Evolutionary conservation across 257 asterid genomes (phyloP).

Genomic region (Linaria vulgaris): DNA sequence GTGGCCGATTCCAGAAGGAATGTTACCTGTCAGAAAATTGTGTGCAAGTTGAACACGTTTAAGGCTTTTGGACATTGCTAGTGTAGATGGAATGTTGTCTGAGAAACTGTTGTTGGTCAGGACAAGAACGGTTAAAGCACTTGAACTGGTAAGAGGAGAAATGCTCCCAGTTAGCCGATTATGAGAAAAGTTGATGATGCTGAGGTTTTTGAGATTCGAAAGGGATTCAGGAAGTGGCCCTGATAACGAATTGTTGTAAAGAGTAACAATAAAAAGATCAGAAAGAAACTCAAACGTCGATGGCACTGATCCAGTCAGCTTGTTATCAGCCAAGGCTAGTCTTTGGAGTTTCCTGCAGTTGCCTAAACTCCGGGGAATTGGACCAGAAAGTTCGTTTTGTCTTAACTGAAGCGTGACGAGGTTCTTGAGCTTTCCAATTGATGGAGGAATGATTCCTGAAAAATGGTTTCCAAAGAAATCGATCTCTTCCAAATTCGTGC

Average conservation of each 20-base stretch:
- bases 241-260: conserved; percentile 82
- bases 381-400: conserved; percentile 70
- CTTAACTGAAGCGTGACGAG: conserved; percentile 60
- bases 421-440: conserved; percentile 72
- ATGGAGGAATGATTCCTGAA: conserved; percentile 67
- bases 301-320: conserved; percentile 72
- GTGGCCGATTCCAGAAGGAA: conserved; percentile 60
- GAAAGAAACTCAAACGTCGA: conserved; percentile 64
- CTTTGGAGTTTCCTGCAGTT: conserved; percentile 74
- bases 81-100: conserved; percentile 51
- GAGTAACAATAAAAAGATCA: conserved; percentile 53
- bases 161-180: conserved; percentile 65
- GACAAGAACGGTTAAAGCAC: conserved; percentile 57
- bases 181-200: conserved; percentile 65
- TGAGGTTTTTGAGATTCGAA: conserved; percentile 66
- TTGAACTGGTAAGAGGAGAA: conserved; percentile 51
- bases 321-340: conserved; percentile 76
- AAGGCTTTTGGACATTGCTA: conserved; percentile 55
- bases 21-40: conserved; percentile 55
- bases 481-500: conserved; percentile 52
- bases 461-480: conserved; percentile 82
- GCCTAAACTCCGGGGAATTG: conserved; percentile 77
- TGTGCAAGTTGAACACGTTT: conserved; percentile 72
- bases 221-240: conserved; percentile 80
- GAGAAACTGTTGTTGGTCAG: conserved; percentile 80